These are phyloP conservation scores for Claviceps sp. DNA, from an alignment of 2,329 filamentous ascomycete species.

Conservation along the genomic window DNA sequence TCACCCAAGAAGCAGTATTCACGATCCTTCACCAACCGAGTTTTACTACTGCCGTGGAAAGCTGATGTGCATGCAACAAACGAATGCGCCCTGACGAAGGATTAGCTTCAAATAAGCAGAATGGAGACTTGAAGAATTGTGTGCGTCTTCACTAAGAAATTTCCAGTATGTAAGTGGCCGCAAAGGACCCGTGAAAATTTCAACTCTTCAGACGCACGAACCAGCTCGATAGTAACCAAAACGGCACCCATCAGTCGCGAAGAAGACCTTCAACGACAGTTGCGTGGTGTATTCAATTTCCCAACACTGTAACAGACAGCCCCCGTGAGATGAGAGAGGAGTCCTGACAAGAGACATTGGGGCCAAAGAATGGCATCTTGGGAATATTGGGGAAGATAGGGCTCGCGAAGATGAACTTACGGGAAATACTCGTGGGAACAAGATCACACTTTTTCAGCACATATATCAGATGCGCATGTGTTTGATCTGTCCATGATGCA, in stretches of 20 bases:
- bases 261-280: constrained; percentile 20
- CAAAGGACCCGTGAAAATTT: constrained; percentile 54
- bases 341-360: constrained; percentile 79
- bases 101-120: constrained; percentile 3
- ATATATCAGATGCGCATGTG: constrained; percentile 45
- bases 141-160: constrained; percentile 99
- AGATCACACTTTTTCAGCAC: constrained; percentile 49
- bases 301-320: constrained; percentile 98
- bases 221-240: constrained; percentile 69
- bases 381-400: constrained; percentile 1
- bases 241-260: constrained; percentile 66
- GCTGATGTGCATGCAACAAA: constrained; percentile 74
- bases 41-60: constrained; percentile 94
- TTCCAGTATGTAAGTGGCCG: constrained; percentile 47
- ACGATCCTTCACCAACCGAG: constrained; percentile 87
- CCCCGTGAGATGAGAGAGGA: constrained; percentile 59
- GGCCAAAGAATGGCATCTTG: constrained; percentile 18
- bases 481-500: too few species aligned
- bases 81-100: constrained; percentile 62
- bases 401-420: constrained; percentile 51
- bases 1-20: constrained; percentile 84
- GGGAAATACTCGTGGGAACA: constrained; percentile 79
- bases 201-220: constrained; percentile 94
- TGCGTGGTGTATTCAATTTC: constrained; percentile 56
- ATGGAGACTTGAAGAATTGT: constrained; percentile 29